A percentile compares a stretch with the other conserved stretches of the same genome.
phyloP scores from a whole-genome alignment of 2,329 filamentous ascomycete species.

The Phyllosticta citrichinensis region DNA sequence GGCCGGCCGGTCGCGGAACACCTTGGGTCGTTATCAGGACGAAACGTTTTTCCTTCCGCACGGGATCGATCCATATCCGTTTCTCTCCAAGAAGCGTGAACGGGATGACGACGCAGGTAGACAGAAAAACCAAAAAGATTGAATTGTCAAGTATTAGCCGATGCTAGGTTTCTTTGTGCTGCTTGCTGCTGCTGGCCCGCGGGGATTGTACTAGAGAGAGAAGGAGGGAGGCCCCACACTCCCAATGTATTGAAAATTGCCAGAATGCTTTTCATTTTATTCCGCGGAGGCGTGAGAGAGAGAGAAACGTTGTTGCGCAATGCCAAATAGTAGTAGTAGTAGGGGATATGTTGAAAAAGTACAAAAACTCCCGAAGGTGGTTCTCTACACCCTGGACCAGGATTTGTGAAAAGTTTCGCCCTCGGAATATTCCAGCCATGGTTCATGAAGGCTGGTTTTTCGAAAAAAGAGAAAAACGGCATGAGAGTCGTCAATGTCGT shows the following conservation, averaged over 20 bases:
- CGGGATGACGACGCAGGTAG: not conserved
- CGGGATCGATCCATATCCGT: no score
- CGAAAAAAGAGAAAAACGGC: not conserved
- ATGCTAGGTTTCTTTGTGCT: not conserved
- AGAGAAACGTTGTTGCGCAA: not conserved
- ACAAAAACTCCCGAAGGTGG: not conserved
- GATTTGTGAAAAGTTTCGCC: not conserved
- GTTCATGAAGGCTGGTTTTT: conserved; percentile 4
- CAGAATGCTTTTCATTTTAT: not conserved
- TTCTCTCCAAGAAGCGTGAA: no score
- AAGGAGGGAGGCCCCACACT: not conserved
- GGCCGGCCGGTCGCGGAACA: no score
- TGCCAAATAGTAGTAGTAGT: not conserved
- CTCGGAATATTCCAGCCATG: not conserved
- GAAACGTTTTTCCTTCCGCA: no score
- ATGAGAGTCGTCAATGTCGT: conserved; percentile 10
- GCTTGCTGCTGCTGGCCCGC: not conserved
- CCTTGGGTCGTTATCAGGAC: no score
- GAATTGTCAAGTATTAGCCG: not conserved
- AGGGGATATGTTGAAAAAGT: conserved; percentile 8
- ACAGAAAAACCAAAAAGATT: not conserved
- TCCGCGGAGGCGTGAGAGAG: not conserved
- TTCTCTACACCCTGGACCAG: not conserved
- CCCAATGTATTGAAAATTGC: not conserved
- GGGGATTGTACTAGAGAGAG: not conserved